Evolutionary conservation across 192 early-diverging fungal species (phyloP).

Genomic region (Entomortierella lignicola): DNA sequence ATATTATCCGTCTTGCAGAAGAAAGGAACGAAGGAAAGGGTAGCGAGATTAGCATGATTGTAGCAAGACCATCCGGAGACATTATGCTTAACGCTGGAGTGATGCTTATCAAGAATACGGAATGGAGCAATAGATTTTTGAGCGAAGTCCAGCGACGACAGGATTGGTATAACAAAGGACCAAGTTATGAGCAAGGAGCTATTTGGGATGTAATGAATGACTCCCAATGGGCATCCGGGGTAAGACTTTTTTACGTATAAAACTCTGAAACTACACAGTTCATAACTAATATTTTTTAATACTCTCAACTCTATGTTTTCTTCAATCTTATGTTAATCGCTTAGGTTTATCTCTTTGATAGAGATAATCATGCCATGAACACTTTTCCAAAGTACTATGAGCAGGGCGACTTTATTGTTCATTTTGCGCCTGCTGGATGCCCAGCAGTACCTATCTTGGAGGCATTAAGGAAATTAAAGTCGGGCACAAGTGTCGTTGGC

Average conservation of each 20-base stretch:
- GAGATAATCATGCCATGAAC: slow-evolving; percentile 68
- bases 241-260: slow-evolving; percentile 20
- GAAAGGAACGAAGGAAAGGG: slow-evolving; percentile 44
- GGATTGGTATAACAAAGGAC: slow-evolving; percentile 44
- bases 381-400: slow-evolving; percentile 63
- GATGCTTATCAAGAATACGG: slow-evolving; percentile 67
- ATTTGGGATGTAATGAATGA: slow-evolving; percentile 68
- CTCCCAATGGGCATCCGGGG: slow-evolving; percentile 39
- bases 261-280: neutral
- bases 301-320: neutral
- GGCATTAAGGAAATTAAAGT: slow-evolving; percentile 49
- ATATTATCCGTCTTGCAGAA: slow-evolving; percentile 46
- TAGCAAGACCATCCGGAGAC: slow-evolving; percentile 58
- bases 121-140: slow-evolving; percentile 60
- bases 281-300: neutral
- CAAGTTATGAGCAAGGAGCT: slow-evolving; percentile 65
- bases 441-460: slow-evolving; percentile 59
- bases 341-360: slow-evolving; percentile 55
- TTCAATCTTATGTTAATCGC: neutral
- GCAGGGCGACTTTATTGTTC: slow-evolving; percentile 65
- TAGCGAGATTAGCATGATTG: slow-evolving; percentile 56
- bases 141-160: slow-evolving; percentile 54
- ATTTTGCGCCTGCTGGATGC: slow-evolving; percentile 68
- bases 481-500: slow-evolving; percentile 31
- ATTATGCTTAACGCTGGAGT: slow-evolving; percentile 70